Evolutionary conservation across 805 yeast genomes (phyloP), one percentile per base, ranked within the genome.

Genomic region (Starmerella stellata): DNA sequence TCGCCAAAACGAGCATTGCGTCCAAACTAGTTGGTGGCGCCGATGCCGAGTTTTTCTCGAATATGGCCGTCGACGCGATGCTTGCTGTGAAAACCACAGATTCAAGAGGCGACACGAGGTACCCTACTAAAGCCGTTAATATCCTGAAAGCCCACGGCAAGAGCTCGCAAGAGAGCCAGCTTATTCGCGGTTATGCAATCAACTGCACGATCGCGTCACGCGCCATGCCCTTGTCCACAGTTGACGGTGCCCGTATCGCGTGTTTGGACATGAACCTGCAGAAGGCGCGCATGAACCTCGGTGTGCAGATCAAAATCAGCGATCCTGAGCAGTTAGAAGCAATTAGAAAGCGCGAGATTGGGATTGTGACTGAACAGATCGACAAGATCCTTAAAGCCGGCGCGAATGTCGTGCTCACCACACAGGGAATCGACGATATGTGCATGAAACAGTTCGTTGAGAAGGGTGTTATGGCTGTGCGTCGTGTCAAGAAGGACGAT

Each of bases 181-280:
- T 90, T 37, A 81, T 92, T 27, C 69, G 81, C 53, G 99, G 99
- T 19, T 90, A 92, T 56, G 98, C 98, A 1, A 65, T 90, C 47
- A 90, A 90, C 63, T 85, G 95, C 64, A 87, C 96, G 0, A 80
- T 90, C 42, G 98, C 95, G 1, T 79, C 94, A 13, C 95, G 87
- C 61, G 95, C 95, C 15, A 92, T 90, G 96, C 67, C 73, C 45
- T 81, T 78, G 52, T 65, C 68, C 37, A 64, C 83, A 35, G 59
- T 44, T 46, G 59, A 69, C 47, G 40, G 40, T 7, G 92, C 94
- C 35, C 75, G 74, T 50, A 79, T 83, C 49, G 95, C 95, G 2
- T 74, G 82, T 48, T 66, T 83, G 53, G 95, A 83, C 61, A 71
- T 90, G 59, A 87, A 92, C 61, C 65, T 90, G 55, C 98, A 92